Base-by-base conservation (phyloP, 2,329 filamentous ascomycete genomes). In the Beauveria bassiana region DNA sequence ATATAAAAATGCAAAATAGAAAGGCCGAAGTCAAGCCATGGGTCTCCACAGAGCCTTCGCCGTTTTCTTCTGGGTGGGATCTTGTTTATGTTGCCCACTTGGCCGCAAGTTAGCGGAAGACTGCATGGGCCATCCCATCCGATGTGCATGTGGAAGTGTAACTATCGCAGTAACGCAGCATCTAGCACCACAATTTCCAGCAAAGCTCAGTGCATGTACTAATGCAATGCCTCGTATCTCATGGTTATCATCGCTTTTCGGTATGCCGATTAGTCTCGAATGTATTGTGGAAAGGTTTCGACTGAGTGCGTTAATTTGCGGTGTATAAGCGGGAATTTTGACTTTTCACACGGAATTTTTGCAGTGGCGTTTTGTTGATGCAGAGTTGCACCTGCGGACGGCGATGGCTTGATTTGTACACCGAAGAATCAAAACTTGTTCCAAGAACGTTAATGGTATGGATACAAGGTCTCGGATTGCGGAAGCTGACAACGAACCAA, bases 1-100 rank as follows among this genome's bases (percentile, higher is more conserved):
- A 51, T 31, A 18, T 18, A 43, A 47, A 50, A 38, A 5, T 38
- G 50, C 51, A 46, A 51, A 56, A 55, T 56, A 61, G 52, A 61
- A 61, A 61, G 59, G 52, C 59, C 59, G 59, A 61, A 61, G 59
- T 61, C 59, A 24, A 61, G 59, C 59, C 59, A 51, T 61, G 46
- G n/a, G 26, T 40, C 59, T 51, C 59, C 59, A 61, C 59, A 51
- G 34, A 14, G 45, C 20, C 20, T 38, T 38, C 34, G 34, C 12
- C 34, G 34, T 14, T 31, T 12, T 38, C 34, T 38, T 38, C 34
- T 38, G 12, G 59, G 18, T 51, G 56, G 56, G 46, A 59, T 59
- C 47, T 59, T 50, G 20, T 59, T 31, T 12, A 12, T 34, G 31
- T 14, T 16, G 28, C 46, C 55, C 55, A 50, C 55, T 40, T 50